phyloP scores from a whole-genome alignment of 202 grass and related monocot genomes.

The Setaria italica region DNA sequence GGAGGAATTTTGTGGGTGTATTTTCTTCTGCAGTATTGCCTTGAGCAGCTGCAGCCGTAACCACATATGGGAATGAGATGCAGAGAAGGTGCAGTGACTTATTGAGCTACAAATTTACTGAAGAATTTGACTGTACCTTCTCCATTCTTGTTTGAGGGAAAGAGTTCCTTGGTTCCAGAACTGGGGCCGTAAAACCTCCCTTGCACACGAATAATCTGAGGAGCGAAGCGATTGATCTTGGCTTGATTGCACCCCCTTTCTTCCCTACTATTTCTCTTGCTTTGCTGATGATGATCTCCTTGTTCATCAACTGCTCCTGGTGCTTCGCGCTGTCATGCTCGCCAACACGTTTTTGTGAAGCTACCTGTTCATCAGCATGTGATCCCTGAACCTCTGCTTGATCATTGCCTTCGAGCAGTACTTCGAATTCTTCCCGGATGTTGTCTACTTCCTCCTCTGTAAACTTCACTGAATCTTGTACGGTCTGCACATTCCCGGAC shows the following conservation, averaged over 20 bases:
- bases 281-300: conserved; percentile 59
- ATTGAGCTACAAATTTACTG: not conserved
- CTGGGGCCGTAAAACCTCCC: conserved; percentile 56
- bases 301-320: conserved; percentile 37
- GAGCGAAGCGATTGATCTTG: conserved; percentile 66
- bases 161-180: conserved; percentile 63
- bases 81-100: not conserved
- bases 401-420: conserved; percentile 46
- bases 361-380: conserved; percentile 29
- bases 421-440: conserved; percentile 64
- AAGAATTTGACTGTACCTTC: conserved; percentile 59
- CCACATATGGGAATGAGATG: conserved; percentile 22
- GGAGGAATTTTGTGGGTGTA: conserved; percentile 68
- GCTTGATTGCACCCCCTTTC: conserved; percentile 52
- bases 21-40: conserved; percentile 86
- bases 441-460: conserved; percentile 68
- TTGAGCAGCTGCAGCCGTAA: conserved; percentile 63
- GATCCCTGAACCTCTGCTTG: conserved; percentile 43
- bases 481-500: conserved; percentile 31
- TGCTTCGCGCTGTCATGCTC: conserved; percentile 44
- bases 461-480: conserved; percentile 52
- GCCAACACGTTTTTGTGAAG: conserved; percentile 29
- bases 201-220: conserved; percentile 65
- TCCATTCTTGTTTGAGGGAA: conserved; percentile 88
- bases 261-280: conserved; percentile 54